phyloP scores from a whole-genome alignment of 148 eudicot genomes.

The Cornus florida region DNA sequence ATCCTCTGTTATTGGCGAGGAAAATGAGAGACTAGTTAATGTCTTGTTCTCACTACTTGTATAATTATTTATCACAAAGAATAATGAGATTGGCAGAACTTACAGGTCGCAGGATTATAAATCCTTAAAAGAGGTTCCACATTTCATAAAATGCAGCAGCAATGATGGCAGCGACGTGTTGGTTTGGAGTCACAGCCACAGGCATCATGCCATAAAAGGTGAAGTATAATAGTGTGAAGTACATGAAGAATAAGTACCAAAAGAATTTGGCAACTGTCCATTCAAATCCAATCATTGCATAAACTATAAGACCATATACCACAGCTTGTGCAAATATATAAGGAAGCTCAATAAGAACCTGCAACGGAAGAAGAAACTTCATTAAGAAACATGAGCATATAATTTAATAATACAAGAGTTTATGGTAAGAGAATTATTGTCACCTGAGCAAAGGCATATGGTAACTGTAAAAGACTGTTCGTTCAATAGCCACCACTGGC shows the following conservation, averaged over 20 bases:
- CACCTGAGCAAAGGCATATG: conserved; percentile 65
- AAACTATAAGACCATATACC: no score
- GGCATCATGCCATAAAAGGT: conserved; percentile 53
- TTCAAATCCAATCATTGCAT: no score
- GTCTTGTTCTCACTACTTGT: neutral
- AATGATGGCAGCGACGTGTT: conserved; percentile 30
- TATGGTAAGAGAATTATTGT: neutral
- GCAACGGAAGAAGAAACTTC: no score
- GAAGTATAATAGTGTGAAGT: conserved; percentile 24
- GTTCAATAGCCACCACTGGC: no score
- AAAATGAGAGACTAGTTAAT: neutral
- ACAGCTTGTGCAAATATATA: no score
- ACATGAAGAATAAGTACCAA: no score
- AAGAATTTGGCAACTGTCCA: no score
- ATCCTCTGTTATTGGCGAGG: conserved; percentile 24
- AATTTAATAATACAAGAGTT: no score
- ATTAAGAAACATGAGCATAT: no score
- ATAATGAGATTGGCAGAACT: conserved; percentile 2
- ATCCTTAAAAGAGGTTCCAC: conserved; percentile 53
- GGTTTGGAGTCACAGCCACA: conserved; percentile 44
- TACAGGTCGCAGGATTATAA: conserved; percentile 42
- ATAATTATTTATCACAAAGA: neutral
- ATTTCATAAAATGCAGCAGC: conserved; percentile 33
- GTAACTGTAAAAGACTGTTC: conserved; percentile 58
- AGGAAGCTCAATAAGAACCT: no score